Evolutionary conservation across 2,329 filamentous ascomycete species (phyloP).

Genomic region (Penicillium sp.): DNA sequence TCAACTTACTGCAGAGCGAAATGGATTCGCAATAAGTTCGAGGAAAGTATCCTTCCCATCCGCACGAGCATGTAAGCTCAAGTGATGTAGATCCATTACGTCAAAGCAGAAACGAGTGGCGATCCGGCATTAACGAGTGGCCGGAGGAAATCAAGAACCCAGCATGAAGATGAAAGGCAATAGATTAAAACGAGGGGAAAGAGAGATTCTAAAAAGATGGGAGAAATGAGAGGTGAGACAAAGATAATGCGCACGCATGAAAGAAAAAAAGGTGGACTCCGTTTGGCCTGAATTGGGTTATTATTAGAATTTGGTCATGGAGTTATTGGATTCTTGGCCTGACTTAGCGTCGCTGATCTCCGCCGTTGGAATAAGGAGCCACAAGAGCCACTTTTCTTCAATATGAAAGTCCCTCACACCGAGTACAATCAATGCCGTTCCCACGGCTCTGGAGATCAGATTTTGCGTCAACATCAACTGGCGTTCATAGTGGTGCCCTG

Average conservation of each 20-base stretch:
- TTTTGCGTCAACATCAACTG: constrained; percentile 5
- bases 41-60: constrained; percentile 42
- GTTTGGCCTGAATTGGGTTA: constrained; percentile 15
- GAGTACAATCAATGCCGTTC: background rate
- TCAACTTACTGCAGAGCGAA: constrained; percentile 43
- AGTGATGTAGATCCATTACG: constrained; percentile 29
- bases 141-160: constrained; percentile 17
- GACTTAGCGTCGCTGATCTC: constrained; percentile 13
- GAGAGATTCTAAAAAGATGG: constrained; percentile 6
- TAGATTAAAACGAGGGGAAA: constrained; percentile 8
- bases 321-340: background rate
- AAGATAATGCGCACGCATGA: constrained; percentile 13
- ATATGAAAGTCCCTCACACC: background rate
- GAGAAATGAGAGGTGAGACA: constrained; percentile 19
- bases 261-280: constrained; percentile 24
- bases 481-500: constrained; percentile 10
- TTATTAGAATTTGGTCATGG: constrained; percentile 20
- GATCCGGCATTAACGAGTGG: constrained; percentile 17
- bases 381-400: constrained; percentile 1
- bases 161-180: constrained; percentile 15
- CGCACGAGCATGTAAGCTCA: constrained; percentile 27
- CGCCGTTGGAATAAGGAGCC: background rate
- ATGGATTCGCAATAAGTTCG: constrained; percentile 47
- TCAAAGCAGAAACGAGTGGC: constrained; percentile 19
- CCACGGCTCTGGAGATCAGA: constrained; percentile 4